A percentile compares a stretch with the other conserved stretches of the same genome.
Evolutionary conservation across 768 basidiomycete genomes (phyloP).

Genomic region (Amanita molliuscula): DNA sequence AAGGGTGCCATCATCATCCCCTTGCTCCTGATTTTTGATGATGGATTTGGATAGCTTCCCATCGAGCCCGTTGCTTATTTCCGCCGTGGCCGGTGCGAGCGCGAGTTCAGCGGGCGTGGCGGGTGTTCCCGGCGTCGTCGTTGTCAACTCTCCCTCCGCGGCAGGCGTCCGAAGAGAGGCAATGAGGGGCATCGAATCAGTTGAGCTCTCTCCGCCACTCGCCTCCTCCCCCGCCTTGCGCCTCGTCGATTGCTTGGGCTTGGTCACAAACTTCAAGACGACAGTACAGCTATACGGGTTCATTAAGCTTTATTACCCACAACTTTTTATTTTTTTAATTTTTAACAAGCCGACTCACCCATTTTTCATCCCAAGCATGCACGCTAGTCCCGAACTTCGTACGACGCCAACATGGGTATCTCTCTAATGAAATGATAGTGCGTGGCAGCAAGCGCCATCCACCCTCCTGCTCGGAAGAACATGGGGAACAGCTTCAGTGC

Average conservation of each 20-base stretch:
- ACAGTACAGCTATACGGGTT: constrained; percentile 44
- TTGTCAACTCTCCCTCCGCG: constrained; percentile 18
- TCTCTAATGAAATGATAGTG: constrained; percentile 64
- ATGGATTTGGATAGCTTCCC: constrained; percentile 12
- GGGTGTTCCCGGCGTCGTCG: too few relatives aligned
- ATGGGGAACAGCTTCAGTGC: constrained; percentile 43
- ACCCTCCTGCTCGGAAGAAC: constrained; percentile 49
- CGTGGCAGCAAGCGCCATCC: constrained; percentile 57
- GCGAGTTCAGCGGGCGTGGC: not conserved
- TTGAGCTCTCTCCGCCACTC: not conserved
- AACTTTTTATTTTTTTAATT: too few relatives aligned
- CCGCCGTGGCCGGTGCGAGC: constrained; percentile 7
- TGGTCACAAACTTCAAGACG: constrained; percentile 54
- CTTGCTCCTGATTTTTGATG: not conserved
- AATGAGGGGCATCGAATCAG: constrained; percentile 9
- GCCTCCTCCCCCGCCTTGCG: constrained; percentile 8
- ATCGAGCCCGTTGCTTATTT: constrained; percentile 20
- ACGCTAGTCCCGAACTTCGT: constrained; percentile 49
- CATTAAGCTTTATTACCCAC: not conserved
- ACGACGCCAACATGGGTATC: constrained; percentile 50
- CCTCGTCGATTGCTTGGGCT: constrained; percentile 23
- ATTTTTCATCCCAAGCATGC: constrained; percentile 69
- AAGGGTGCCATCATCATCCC: constrained; percentile 42
- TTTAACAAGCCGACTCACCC: too few relatives aligned
- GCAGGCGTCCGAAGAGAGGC: constrained; percentile 27